phyloP scores from a whole-genome alignment of 352 stramenopile genomes.

The Phytopythium vexans region DNA sequence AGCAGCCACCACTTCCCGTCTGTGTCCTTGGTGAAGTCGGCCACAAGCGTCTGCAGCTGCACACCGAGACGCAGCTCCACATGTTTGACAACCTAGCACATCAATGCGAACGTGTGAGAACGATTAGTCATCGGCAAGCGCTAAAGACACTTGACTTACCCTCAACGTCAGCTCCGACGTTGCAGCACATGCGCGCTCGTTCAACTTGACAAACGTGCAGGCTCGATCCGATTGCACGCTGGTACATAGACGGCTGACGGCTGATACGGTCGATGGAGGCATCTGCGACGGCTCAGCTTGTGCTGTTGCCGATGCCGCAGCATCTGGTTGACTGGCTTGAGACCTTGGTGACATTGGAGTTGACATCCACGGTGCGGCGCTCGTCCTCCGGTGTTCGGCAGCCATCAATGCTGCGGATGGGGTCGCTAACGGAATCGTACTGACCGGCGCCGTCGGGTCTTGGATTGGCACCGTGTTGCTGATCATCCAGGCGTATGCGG shows the following conservation, averaged over 20 bases:
- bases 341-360: not conserved
- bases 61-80: conserved; percentile 61
- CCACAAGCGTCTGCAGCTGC: conserved; percentile 60
- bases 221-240: conserved; percentile 58
- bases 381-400: not conserved
- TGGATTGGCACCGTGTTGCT: conserved; percentile 60
- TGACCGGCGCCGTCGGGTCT: conserved; percentile 13
- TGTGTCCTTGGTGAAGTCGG: conserved; percentile 70
- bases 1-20: conserved; percentile 74
- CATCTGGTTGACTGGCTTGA: not conserved
- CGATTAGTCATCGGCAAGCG: not conserved
- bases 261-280: conserved; percentile 9
- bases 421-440: not conserved
- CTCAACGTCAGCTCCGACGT: conserved; percentile 69
- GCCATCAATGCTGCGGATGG: not conserved
- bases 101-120: not conserved
- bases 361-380: not conserved
- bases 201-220: conserved; percentile 81
- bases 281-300: conserved; percentile 1
- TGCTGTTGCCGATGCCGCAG: not conserved
- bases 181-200: conserved; percentile 56
- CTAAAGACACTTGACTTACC: conserved; percentile 23
- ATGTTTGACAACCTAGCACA: conserved; percentile 64
- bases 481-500: conserved; percentile 75
- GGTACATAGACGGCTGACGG: conserved; percentile 52